Base-by-base conservation (phyloP, 164 flowering plant genomes). In the Vitis riparia region DNA sequence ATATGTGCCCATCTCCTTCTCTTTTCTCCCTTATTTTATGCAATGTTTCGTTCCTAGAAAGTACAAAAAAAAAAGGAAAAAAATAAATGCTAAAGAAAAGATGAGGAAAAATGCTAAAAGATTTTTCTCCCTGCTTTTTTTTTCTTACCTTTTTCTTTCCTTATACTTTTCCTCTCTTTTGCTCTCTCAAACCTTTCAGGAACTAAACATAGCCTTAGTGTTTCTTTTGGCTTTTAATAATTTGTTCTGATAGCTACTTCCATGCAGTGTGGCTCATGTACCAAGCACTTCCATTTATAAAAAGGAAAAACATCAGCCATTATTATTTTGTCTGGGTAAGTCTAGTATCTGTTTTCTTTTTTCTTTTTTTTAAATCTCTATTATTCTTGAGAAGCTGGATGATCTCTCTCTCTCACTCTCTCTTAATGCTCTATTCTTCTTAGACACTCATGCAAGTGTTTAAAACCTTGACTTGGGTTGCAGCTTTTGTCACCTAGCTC, bases 251-350 rank as follows among this genome's bases (percentile, higher is more conserved):
- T 55, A 2, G 23, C 73, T 49, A 11, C 56, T 61, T 51, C 48
- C 17, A 52, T 79, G 85, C 88, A 92, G 96, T 92, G 87, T 88
- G 87, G 94, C 80, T 91, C 48, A 90, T 91, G 96, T 92, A 89
- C 74, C 80, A 83, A 72, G 92, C 94, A 62, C 92, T 92, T 82
- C 96, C 97, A 55, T 78, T 76, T 32, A 82, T 93, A 72, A 86
- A 85, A 82, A 55, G 76, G 80, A 83, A 82, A 79, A 81, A 79
- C 53, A 88, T 90, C 79, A 82, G 79, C 82, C 90, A 93, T 65
- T 81, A 86, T 71, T 69, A 81, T 17, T 93, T 91, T 77, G 81
- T 93, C 66, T 53, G 29, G 89, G 99, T 91, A 81, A 16, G 86
- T 63, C 49, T 23, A 23, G 27, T 29, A 53, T 9, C 11, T 3